phyloP scores from a whole-genome alignment of 441 rosid genomes.

The Hura crepitans region DNA sequence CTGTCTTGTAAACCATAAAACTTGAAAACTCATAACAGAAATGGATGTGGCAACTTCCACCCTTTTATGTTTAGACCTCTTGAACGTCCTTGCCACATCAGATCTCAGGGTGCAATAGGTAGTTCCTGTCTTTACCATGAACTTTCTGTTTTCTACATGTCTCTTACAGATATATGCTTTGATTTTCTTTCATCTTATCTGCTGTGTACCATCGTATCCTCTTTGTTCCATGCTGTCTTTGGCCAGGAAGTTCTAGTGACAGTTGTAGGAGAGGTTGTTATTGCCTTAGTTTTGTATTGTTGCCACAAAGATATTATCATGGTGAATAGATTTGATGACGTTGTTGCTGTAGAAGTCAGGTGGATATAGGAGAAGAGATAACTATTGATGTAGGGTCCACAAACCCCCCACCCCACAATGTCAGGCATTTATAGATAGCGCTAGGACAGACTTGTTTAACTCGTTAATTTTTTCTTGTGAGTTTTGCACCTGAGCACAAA shows the following conservation, averaged over 20 bases:
- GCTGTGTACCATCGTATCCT: neutral
- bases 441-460: neutral
- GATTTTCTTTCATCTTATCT: neutral
- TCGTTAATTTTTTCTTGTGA: neutral
- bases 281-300: neutral
- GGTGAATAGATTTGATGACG: neutral
- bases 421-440: neutral
- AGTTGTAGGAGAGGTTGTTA: neutral
- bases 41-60: neutral
- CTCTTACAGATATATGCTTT: neutral
- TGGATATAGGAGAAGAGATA: neutral
- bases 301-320: neutral
- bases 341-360: neutral
- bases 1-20: neutral
- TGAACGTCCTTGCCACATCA: neutral
- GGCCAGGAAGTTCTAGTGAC: no score
- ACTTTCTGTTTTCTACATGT: neutral
- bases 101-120: neutral
- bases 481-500: neutral
- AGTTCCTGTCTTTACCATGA: neutral
- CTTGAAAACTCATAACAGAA: neutral
- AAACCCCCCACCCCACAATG: no score
- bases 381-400: no score
- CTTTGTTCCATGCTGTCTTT: neutral
- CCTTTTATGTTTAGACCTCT: neutral